Base-by-base conservation (phyloP, 306 rosid genomes). In the Dicorynia guianensis region DNA sequence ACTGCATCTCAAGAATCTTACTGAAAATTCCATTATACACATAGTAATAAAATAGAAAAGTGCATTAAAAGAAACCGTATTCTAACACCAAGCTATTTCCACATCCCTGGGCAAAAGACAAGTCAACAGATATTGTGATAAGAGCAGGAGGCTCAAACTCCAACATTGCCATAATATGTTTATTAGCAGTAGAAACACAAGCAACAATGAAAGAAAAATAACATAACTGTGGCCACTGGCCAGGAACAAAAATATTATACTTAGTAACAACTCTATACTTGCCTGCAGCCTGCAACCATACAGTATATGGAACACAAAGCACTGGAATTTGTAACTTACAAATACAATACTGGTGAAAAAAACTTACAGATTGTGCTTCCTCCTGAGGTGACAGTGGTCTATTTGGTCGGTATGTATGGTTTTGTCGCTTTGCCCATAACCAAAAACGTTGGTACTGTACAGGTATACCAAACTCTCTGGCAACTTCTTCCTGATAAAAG, bases 391-490 rank as follows among this genome's bases (percentile, higher is more conserved):
- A 77, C 84, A 93, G 69, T 33, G 92, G 92, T 52, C 96, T 88
- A 80, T 84, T 88, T 47, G 93, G 98, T 42, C 98, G 88, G 72
- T 86, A 93, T 15, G 98, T 91, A 76, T 91, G 92, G 79, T 93
- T 93, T 84, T 89, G 96, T 59, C 98, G 87, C 85, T 91, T 93
- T 12, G 98, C 98, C 98, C 98, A 93, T 76, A 93, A 62, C 98
- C 98, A 93, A 78, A 88, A 91, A 8, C 98, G 92, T 75, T 85
- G 98, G 76, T 61, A 87, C 73, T 80, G 89, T 81, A 88, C 92
- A 25, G 98, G 97, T 83, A 93, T 87, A 57, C 91, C 93, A 60
- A 89, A 79, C 86, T 86, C 97, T 80, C 75, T 89, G 0, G 98
- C 97, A 79, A 93, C 92, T 33, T 93, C 97, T 74, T 93, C 97